These are phyloP conservation scores for Jacaranda copaia DNA, from an alignment of 257 asterid genomes.

Conservation along the genomic window DNA sequence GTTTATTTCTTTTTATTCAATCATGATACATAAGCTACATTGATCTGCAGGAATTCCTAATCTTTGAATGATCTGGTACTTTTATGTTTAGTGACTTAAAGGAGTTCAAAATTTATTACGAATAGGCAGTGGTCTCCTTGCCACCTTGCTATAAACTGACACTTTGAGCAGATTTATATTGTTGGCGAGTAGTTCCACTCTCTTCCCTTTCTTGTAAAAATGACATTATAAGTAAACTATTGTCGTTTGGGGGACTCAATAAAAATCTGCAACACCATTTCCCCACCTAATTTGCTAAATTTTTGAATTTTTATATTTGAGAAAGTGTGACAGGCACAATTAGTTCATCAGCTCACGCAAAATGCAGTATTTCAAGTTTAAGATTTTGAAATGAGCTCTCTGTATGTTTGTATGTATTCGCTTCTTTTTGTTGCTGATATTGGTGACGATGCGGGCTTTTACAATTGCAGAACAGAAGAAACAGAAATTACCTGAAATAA, in stretches of 20 bases:
- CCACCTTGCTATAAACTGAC: constrained; percentile 2
- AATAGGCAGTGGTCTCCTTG: not conserved
- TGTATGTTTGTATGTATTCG: not conserved
- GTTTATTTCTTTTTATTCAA: too few relatives aligned
- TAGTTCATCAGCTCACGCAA: constrained; percentile 14
- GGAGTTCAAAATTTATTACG: not conserved
- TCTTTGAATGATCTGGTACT: too few relatives aligned
- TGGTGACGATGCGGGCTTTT: constrained; percentile 23
- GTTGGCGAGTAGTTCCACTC: not conserved
- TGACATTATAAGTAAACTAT: not conserved
- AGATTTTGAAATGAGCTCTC: not conserved
- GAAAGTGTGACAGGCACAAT: constrained; percentile 4
- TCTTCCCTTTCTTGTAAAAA: constrained; percentile 1
- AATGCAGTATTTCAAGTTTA: constrained; percentile 6
- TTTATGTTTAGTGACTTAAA: too few relatives aligned
- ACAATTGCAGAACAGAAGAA: constrained; percentile 66
- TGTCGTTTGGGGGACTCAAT: not conserved
- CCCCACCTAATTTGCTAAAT: not conserved
- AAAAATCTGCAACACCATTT: not conserved
- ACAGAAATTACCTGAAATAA: constrained; percentile 62
- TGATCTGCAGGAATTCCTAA: too few relatives aligned
- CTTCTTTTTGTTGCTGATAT: constrained; percentile 31
- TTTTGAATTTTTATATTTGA: not conserved
- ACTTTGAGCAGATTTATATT: not conserved
- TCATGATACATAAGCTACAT: too few relatives aligned